Evolutionary conservation across 1,284 basidiomycete species (phyloP).

Genomic region (Sporisorium exsertum): DNA sequence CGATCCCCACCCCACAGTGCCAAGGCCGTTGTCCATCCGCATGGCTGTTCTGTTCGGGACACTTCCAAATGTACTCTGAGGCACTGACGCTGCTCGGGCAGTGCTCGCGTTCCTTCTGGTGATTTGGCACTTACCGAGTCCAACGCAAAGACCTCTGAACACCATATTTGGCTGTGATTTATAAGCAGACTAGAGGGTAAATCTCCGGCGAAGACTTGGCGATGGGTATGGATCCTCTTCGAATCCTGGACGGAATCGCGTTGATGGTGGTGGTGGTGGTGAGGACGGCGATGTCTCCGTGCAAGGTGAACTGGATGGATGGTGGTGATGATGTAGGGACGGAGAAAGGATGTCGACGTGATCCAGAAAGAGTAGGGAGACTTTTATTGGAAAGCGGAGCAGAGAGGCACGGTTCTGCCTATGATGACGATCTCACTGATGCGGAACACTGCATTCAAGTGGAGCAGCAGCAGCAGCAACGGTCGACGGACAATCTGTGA

Average conservation of each 20-base stretch:
- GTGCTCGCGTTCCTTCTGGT: neutral
- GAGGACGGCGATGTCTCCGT: neutral
- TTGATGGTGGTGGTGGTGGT: neutral
- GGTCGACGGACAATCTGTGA: neutral
- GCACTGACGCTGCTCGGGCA: neutral
- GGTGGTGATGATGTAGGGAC: constrained; percentile 4
- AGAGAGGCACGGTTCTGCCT: neutral
- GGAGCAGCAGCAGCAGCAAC: neutral
- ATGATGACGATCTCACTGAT: constrained; percentile 19
- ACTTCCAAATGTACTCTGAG: neutral
- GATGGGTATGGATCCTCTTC: constrained; percentile 10
- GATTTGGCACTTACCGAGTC: constrained; percentile 46
- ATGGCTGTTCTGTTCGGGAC: neutral
- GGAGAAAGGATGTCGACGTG: neutral
- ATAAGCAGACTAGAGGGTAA: neutral
- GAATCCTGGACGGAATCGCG: neutral
- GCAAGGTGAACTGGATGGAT: neutral
- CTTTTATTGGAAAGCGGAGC: constrained; percentile 11
- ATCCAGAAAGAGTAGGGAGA: constrained; percentile 8
- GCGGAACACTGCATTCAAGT: neutral
- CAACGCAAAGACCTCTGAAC: constrained; percentile 53
- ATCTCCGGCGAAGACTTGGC: neutral
- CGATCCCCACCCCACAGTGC: no score
- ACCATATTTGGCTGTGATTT: constrained; percentile 36
- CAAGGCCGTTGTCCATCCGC: neutral